Evolutionary conservation across 1,139 yeast species (phyloP).

Genomic region (Candida glucosophila): DNA sequence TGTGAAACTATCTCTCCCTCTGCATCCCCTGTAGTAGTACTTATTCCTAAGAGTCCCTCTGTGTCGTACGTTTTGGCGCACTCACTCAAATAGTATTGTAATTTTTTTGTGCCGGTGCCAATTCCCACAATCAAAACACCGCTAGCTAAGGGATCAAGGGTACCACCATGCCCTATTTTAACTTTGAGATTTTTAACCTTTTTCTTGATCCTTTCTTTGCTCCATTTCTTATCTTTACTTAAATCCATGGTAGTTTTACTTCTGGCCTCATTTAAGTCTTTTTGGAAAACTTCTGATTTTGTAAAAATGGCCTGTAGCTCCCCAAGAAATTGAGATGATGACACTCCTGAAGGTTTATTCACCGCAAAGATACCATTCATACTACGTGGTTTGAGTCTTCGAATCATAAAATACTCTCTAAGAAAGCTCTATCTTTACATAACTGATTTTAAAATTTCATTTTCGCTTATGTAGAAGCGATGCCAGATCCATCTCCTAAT

Average conservation of each 20-base stretch:
- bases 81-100: conserved; percentile 63
- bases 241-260: conserved; percentile 23
- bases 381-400: conserved; percentile 5
- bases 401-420: too few species aligned
- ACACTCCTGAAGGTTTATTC: conserved; percentile 79
- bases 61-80: conserved; percentile 75
- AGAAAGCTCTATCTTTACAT: too few species aligned
- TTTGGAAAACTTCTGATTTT: conserved; percentile 48
- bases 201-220: conserved; percentile 34
- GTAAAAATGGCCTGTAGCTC: conserved; percentile 58
- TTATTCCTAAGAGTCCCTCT: conserved; percentile 76
- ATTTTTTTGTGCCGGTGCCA: conserved; percentile 78
- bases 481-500: too few species aligned
- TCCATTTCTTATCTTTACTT: conserved; percentile 41
- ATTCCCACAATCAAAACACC: conserved; percentile 91
- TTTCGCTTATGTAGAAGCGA: too few species aligned
- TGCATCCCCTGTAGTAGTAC: conserved; percentile 90
- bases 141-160: conserved; percentile 89
- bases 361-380: conserved; percentile 95
- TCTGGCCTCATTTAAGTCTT: conserved; percentile 38
- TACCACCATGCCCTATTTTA: conserved; percentile 98
- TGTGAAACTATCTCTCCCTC: conserved; percentile 74
- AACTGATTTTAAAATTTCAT: too few species aligned
- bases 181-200: conserved; percentile 49
- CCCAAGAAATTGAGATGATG: conserved; percentile 67